Evolutionary conservation across 495 filamentous ascomycete genomes (phyloP), one percentile per base, ranked within the genome.

Genomic region (Hypoxylon lenormandii): DNA sequence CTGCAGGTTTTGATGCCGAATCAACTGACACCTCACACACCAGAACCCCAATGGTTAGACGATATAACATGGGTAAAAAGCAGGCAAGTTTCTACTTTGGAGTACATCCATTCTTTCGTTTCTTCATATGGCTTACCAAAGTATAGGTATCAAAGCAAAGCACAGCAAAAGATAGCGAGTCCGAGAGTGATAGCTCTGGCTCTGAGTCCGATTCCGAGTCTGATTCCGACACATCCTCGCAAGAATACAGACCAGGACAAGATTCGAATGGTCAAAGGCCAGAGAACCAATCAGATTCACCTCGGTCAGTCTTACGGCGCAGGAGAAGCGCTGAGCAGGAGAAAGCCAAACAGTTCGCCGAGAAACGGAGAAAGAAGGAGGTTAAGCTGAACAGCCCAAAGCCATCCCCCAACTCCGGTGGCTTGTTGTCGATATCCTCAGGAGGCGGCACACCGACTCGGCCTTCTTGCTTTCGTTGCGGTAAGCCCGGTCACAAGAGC

Each of bases 361-460:
- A 82, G 28, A 79, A 82, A 62, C 76, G 85, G 4, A 81, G 83
- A 72, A 85, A 82, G 67, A 86, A 87, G 72, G 85, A 88, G 48
- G 75, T 89, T 43, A 88, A 86, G 49, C 72, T 90, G 56, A 86
- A 87, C 59, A 75, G 74, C 15, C 72, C 85, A 47, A 84, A 74
- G 21, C 80, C 83, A 12, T 80, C 89, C 37, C 86, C 86, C 30
- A 74, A 64, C 22, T 77, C 72, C 21, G 77, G 77, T 51, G 67
- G 72, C 48, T 51, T 71, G 48, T 52, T 64, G 42, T 73, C 74
- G 13, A 76, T 77, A 52, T 77, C 71, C 12, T 69, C 72, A 16
- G 75, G 74, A 49, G 72, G 69, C 13, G 62, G 49, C 42, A 66
- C 64, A 26, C 46, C 72, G 10, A 18, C 36, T 52, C 70, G 63